These are phyloP conservation scores for rapeseed (Brassica napus) DNA, from an alignment of 345 rosid genomes.

Conservation along the genomic window Da-Ae NC_063450.1:50180001-50180500, in stretches of 20 bases:
- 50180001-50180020: neutral
- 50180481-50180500: slow-evolving; percentile 91
- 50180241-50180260: slow-evolving; percentile 54
- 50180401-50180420: slow-evolving; percentile 74
- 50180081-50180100: slow-evolving; percentile 32
- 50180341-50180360: neutral
- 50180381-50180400: slow-evolving; percentile 54
- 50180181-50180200: neutral
- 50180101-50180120: slow-evolving; percentile 75
- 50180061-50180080: slow-evolving; percentile 17
- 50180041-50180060: neutral
- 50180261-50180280: slow-evolving; percentile 62
- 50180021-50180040: neutral
- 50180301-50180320: slow-evolving; percentile 61
- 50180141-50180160: slow-evolving; percentile 14
- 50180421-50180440: slow-evolving; percentile 72
- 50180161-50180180: neutral
- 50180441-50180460: slow-evolving; percentile 75
- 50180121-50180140: slow-evolving; percentile 70
- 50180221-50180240: slow-evolving; percentile 89
- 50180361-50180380: slow-evolving; percentile 42
- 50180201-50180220: slow-evolving; percentile 11
- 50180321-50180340: neutral
- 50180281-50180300: slow-evolving; percentile 83
- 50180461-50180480: slow-evolving; percentile 89